A percentile compares a stretch with the other conserved stretches of the same genome.
Conservation (phyloP, 2,329 filamentous ascomycete genomes). For the Ophiognomonia clavigignenti-juglandacearum region DNA sequence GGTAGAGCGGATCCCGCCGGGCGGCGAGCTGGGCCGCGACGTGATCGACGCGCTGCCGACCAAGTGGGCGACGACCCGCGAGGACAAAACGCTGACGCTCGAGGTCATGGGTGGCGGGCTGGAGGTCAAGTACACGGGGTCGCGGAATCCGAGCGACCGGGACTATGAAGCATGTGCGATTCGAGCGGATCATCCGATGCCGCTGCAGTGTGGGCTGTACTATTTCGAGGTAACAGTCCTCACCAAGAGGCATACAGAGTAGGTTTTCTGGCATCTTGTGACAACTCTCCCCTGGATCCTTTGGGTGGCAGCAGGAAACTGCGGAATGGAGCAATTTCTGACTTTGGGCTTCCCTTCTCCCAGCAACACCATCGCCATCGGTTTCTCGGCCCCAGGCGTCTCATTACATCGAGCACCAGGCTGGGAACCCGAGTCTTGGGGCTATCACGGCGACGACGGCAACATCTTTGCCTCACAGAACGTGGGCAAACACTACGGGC, state of each 20-base stretch:
- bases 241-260: conserved; percentile 50
- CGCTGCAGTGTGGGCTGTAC: conserved; percentile 85
- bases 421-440: conserved; percentile 65
- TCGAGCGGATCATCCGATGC: conserved; percentile 81
- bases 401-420: conserved; percentile 54
- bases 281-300: too few species aligned
- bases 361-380: conserved; percentile 58
- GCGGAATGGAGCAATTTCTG: not conserved
- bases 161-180: conserved; percentile 77
- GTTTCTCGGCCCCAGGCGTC: conserved; percentile 53
- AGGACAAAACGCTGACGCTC: conserved; percentile 68
- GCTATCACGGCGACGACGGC: conserved; percentile 66
- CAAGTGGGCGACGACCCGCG: conserved; percentile 63
- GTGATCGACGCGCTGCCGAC: conserved; percentile 66
- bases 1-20: conserved; percentile 65
- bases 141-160: conserved; percentile 42
- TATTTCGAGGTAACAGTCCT: conserved; percentile 73
- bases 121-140: conserved; percentile 58
- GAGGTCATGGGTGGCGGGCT: conserved; percentile 71
- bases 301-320: not conserved
- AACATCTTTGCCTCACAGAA: conserved; percentile 54
- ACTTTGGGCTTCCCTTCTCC: not conserved
- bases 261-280: too few species aligned
- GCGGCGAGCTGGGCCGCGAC: conserved; percentile 50
- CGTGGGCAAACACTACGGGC: conserved; percentile 52